Evolutionary conservation across 139 green algal species (phyloP), one percentile per base, ranked within the genome.

Genomic region (Picochlorum costavermella): DNA sequence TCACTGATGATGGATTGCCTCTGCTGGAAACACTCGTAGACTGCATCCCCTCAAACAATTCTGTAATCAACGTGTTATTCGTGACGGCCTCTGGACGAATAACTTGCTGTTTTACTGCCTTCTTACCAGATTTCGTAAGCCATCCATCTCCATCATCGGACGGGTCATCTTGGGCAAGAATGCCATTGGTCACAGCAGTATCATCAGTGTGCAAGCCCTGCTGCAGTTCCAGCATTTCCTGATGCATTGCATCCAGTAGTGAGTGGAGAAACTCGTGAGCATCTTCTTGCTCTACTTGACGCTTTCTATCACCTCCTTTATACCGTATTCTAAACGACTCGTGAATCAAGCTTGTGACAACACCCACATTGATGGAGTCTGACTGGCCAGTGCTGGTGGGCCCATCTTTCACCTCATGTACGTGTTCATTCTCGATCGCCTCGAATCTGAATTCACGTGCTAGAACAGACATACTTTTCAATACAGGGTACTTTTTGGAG

Each of bases 241-340:
- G 67, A 56, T 94, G 85, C 16, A 77, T 75, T 3, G 30, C 10
- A 61, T 92, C 82, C 29, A 91, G 53, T 55, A 94, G 63, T 63
- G 78, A 87, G 51, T 83, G 72, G 3, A 93, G 67, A 64, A 92
- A 94, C 75, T 94, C 87, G 63, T 90, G 77, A 20, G 85, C 86
- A 40, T 94, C 86, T 65, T 94, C 75, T 76, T 94, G 86, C 69
- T 92, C 80, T 36, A 81, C 73, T 29, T 20, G 12, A 9, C 25
- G 11, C 12, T 20, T n/a, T 59, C 36, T 25, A 30, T 59, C 50
- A 31, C 10, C 50, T 2, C 50, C n/a, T 33, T 33, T 31, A 33
- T 37, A 37, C 36, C 20, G 12, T n/a, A 23, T 33, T n/a, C 12
- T 33, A 31, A 59, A 59, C 20, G 50, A 59, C 25, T 30, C 14